Conservation (phyloP, 139 green algal species). For the Eudorina sp. region DNA sequence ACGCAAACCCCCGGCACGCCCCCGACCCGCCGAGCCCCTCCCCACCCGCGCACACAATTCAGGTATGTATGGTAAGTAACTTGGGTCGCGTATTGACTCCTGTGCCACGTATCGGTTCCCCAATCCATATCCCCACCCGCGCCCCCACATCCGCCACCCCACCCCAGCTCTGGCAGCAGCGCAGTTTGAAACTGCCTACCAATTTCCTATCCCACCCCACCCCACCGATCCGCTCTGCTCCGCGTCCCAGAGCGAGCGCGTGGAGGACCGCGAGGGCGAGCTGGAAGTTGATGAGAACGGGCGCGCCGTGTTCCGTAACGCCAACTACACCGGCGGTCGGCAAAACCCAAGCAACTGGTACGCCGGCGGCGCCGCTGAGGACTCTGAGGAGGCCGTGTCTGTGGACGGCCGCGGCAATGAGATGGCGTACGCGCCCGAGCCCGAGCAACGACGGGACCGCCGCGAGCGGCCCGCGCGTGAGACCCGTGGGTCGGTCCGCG, state of each 20-base stretch:
- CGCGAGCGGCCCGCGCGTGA: too few relatives aligned
- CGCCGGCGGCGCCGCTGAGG: neutral
- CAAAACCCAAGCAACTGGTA: constrained; percentile 23
- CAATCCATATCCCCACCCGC: too few relatives aligned
- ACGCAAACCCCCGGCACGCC: too few relatives aligned
- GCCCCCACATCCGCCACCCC: too few relatives aligned
- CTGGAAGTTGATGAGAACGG: constrained; percentile 11
- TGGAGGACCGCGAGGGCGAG: constrained; percentile 6
- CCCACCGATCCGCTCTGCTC: neutral
- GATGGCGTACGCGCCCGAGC: constrained; percentile 1
- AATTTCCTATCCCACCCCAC: neutral
- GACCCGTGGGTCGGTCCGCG: too few relatives aligned
- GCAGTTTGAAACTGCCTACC: too few relatives aligned
- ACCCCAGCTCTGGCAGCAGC: too few relatives aligned
- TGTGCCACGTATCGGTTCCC: too few relatives aligned
- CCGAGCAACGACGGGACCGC: neutral
- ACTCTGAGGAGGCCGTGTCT: neutral
- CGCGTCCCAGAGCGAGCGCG: neutral
- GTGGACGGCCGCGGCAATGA: neutral
- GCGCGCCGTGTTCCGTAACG: neutral
- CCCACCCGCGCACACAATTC: too few relatives aligned
- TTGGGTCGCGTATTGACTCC: too few relatives aligned
- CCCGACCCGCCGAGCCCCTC: too few relatives aligned
- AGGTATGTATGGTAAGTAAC: too few relatives aligned
- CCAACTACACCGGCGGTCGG: constrained; percentile 15